Conservation (phyloP, 257 asterid species). For the Capsicum baccatum region DNA sequence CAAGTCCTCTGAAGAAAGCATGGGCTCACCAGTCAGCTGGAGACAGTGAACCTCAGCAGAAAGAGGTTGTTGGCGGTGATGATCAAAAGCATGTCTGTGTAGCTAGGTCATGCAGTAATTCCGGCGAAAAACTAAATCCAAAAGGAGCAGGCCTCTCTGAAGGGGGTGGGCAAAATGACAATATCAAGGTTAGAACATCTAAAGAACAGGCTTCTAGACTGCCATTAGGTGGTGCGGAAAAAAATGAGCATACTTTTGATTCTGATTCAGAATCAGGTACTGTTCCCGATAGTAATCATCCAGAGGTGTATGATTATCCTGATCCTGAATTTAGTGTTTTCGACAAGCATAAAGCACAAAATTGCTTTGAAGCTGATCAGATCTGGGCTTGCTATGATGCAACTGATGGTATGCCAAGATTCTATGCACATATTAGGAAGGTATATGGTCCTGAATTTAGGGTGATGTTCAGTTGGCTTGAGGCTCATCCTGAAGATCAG, state of each 20-base stretch:
- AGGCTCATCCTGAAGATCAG: constrained; percentile 54
- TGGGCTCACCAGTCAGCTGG: constrained; percentile 42
- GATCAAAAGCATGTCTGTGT: constrained; percentile 31
- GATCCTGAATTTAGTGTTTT: constrained; percentile 76
- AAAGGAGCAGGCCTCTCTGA: constrained; percentile 36
- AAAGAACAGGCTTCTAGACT: constrained; percentile 26
- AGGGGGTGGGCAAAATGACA: constrained; percentile 31
- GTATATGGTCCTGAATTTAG: constrained; percentile 48
- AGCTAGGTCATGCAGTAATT: constrained; percentile 29
- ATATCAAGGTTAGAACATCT: constrained; percentile 27
- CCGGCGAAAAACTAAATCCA: constrained; percentile 30
- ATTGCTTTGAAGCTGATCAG: constrained; percentile 55
- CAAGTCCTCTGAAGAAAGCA: constrained; percentile 43
- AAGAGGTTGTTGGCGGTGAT: constrained; percentile 32
- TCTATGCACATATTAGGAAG: constrained; percentile 61
- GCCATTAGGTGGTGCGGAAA: constrained; percentile 36
- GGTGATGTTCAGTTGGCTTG: constrained; percentile 66
- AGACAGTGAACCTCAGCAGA: constrained; percentile 31
- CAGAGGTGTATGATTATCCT: constrained; percentile 34
- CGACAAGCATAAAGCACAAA: constrained; percentile 50
- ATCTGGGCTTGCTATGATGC: constrained; percentile 80
- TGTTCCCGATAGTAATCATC: constrained; percentile 26
- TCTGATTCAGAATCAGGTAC: constrained; percentile 45
- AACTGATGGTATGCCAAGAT: constrained; percentile 76
- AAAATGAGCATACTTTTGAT: constrained; percentile 43